Conservation (phyloP, 306 rosid species). For the Vachellia collinsii region DNA sequence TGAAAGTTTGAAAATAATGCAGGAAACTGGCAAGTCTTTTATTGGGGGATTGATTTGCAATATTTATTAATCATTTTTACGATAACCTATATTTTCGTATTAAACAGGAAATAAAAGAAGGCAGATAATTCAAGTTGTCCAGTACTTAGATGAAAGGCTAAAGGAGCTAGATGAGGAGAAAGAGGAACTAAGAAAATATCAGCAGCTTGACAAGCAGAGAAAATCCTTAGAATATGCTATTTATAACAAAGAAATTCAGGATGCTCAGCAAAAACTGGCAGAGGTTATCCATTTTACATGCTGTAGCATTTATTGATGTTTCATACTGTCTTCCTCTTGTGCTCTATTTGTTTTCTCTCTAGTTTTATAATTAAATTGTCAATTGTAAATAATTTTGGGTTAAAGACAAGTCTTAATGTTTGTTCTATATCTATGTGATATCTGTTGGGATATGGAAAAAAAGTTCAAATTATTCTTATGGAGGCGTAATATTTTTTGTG, state of each 20-base stretch:
- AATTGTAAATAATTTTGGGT: slow-evolving; percentile 14
- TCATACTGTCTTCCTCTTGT: not conserved
- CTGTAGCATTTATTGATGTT: slow-evolving; percentile 14
- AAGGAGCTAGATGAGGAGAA: slow-evolving; percentile 96
- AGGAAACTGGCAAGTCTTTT: slow-evolving; percentile 76
- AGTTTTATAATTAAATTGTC: slow-evolving; percentile 5
- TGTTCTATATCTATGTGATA: slow-evolving; percentile 9
- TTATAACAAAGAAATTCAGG: slow-evolving; percentile 85
- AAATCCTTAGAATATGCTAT: slow-evolving; percentile 90
- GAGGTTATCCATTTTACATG: slow-evolving; percentile 63
- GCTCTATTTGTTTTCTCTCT: not conserved
- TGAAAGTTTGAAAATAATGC: slow-evolving; percentile 98
- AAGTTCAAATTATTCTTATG: slow-evolving; percentile 15
- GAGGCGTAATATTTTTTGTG: not conserved
- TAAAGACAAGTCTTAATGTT: not conserved
- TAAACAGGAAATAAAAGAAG: slow-evolving; percentile 82
- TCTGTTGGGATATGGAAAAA: not conserved
- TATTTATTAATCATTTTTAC: slow-evolving; percentile 21
- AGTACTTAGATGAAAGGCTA: slow-evolving; percentile 94
- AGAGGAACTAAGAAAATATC: slow-evolving; percentile 93
- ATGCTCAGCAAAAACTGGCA: slow-evolving; percentile 84
- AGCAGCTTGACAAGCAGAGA: slow-evolving; percentile 91
- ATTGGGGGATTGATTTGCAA: slow-evolving; percentile 13
- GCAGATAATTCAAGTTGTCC: slow-evolving; percentile 98
- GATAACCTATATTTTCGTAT: slow-evolving; percentile 32